A percentile compares a stretch with the other conserved stretches of the same genome.
These are phyloP conservation scores for Lepiota venenata DNA, from an alignment of 768 basidiomycete genomes.

Conservation along the genomic window DNA sequence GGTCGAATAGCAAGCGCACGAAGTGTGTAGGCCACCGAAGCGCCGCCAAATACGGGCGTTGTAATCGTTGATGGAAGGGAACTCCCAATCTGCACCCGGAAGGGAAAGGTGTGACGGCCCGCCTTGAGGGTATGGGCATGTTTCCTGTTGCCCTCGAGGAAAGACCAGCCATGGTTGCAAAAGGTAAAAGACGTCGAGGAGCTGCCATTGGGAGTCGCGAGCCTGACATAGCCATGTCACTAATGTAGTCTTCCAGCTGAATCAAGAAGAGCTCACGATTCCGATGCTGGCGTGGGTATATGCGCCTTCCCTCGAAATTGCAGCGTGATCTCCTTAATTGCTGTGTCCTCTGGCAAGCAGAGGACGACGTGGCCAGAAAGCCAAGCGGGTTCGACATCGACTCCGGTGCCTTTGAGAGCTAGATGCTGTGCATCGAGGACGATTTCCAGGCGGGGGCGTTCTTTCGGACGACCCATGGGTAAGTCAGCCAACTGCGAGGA, in stretches of 20 bases:
- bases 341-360: constrained; percentile 75
- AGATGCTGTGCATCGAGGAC: constrained; percentile 68
- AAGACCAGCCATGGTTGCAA: constrained; percentile 88
- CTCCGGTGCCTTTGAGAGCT: constrained; percentile 73
- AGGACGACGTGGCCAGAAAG: constrained; percentile 83
- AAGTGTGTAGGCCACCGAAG: constrained; percentile 83
- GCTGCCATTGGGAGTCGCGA: constrained; percentile 36
- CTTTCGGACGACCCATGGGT: background rate
- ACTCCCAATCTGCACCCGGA: constrained; percentile 83
- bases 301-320: constrained; percentile 82
- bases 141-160: constrained; percentile 79
- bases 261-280: constrained; percentile 46
- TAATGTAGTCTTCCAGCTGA: constrained; percentile 10
- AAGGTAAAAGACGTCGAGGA: constrained; percentile 56
- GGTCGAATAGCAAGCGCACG: constrained; percentile 80
- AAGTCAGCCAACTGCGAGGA: constrained; percentile 4
- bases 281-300: constrained; percentile 53
- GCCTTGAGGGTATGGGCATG: constrained; percentile 90
- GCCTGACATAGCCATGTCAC: constrained; percentile 22
- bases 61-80: constrained; percentile 76
- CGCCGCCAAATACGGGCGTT: constrained; percentile 53
- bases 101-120: constrained; percentile 92
- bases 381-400: constrained; percentile 77
- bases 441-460: constrained; percentile 65
- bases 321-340: constrained; percentile 81